These are phyloP conservation scores for Hysterium pulicare DNA, from an alignment of 2,329 filamentous ascomycete species.

Conservation along the genomic window DNA sequence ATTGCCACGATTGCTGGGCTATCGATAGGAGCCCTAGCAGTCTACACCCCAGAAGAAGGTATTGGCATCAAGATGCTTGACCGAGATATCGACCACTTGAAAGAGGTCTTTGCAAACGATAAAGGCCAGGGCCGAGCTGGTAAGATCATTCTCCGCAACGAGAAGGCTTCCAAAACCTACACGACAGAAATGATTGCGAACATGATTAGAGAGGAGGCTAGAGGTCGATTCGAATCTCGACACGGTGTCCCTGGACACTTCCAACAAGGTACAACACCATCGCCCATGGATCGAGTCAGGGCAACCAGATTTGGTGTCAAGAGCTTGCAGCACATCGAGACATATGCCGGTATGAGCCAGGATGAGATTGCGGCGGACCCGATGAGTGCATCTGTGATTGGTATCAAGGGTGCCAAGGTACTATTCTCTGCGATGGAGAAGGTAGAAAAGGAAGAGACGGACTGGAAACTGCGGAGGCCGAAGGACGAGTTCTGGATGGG, in stretches of 20 bases:
- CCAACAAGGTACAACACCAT: constrained; percentile 89
- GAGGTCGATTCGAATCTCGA: constrained; percentile 86
- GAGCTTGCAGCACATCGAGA: constrained; percentile 87
- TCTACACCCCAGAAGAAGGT: constrained; percentile 96
- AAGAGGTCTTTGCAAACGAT: constrained; percentile 79
- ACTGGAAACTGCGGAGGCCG: constrained; percentile 88
- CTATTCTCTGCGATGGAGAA: constrained; percentile 80
- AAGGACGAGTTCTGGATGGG: constrained; percentile 81
- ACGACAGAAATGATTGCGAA: constrained; percentile 89
- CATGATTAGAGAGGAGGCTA: constrained; percentile 91
- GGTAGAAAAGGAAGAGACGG: constrained; percentile 80
- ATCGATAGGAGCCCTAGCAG: constrained; percentile 84
- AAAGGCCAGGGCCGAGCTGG: constrained; percentile 85
- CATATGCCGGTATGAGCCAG: constrained; percentile 62
- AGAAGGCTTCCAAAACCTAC: constrained; percentile 86
- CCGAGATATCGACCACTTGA: constrained; percentile 83
- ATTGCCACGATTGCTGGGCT: constrained; percentile 87
- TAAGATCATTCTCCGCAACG: constrained; percentile 93
- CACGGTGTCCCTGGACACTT: constrained; percentile 77
- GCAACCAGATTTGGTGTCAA: constrained; percentile 90
- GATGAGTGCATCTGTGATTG: constrained; percentile 76
- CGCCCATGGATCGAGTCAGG: constrained; percentile 91
- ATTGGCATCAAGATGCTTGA: constrained; percentile 91
- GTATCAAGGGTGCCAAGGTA: constrained; percentile 84
- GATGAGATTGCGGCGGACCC: constrained; percentile 70